phyloP scores from a whole-genome alignment of 1,284 basidiomycete genomes.

The Kwoniella shivajii region DNA sequence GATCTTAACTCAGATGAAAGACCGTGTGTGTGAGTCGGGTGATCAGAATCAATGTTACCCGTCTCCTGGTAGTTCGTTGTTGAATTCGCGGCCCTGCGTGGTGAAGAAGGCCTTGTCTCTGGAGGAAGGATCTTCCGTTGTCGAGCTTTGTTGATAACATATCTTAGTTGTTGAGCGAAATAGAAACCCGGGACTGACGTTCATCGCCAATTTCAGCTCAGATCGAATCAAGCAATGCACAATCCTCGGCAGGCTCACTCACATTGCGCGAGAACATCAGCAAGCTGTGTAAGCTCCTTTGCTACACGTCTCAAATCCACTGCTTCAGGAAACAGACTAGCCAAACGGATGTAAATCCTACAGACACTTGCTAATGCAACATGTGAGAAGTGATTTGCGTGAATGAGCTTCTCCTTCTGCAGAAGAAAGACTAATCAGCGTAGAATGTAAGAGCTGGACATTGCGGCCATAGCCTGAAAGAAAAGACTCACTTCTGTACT shows the following conservation, averaged over 20 bases:
- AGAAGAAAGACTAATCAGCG: background rate
- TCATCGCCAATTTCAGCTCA: background rate
- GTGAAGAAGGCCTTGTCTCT: conserved; percentile 12
- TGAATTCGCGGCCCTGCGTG: background rate
- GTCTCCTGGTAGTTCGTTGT: too few species aligned
- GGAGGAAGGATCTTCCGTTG: conserved; percentile 20
- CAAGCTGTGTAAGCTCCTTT: conserved; percentile 23
- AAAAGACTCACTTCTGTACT: conserved; percentile 10
- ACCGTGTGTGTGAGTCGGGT: background rate
- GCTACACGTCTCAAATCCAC: conserved; percentile 21
- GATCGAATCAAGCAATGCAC: background rate
- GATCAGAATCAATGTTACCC: background rate
- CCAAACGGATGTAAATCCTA: conserved; percentile 22
- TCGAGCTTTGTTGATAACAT: conserved; percentile 23
- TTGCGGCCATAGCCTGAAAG: too few species aligned
- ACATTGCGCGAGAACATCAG: conserved; percentile 19
- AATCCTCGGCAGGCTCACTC: background rate
- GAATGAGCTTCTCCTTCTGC: conserved; percentile 15
- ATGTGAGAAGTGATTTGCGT: conserved; percentile 21
- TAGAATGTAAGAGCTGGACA: background rate
- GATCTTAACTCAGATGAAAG: background rate
- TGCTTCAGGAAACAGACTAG: conserved; percentile 21
- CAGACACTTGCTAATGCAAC: conserved; percentile 23
- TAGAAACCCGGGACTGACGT: conserved; percentile 23
- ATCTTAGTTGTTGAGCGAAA: conserved; percentile 18